Conservation (phyloP, 805 yeast genomes). For the Candida ascalaphidarum region DNA sequence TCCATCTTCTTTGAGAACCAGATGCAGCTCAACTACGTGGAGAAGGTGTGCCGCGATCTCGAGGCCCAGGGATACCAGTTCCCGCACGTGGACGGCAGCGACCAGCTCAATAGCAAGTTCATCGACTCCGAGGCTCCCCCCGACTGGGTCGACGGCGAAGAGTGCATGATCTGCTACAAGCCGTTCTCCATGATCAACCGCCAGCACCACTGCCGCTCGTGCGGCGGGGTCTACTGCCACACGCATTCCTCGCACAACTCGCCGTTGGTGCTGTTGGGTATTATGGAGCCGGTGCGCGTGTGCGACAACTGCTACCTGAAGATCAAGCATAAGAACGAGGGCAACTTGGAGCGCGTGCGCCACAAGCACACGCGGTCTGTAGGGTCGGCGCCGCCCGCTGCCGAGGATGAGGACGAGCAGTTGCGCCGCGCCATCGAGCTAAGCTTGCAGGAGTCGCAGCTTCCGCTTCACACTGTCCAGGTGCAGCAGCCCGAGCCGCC, state of each 20-base stretch:
- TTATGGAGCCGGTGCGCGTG: slow-evolving; percentile 82
- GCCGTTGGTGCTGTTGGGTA: slow-evolving; percentile 77
- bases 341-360: slow-evolving; percentile 2
- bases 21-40: slow-evolving; percentile 56
- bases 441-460: slow-evolving; percentile 52
- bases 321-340: slow-evolving; percentile 29
- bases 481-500: slow-evolving; percentile 14
- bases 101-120: slow-evolving; percentile 38
- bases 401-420: slow-evolving; percentile 65
- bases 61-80: slow-evolving; percentile 57
- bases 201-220: slow-evolving; percentile 93
- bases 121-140: slow-evolving; percentile 92
- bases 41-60: slow-evolving; percentile 51
- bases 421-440: slow-evolving; percentile 69
- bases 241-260: slow-evolving; percentile 68
- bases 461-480: slow-evolving; percentile 9
- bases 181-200: slow-evolving; percentile 76
- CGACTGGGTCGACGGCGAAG: slow-evolving; percentile 93
- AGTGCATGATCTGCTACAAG: slow-evolving; percentile 88
- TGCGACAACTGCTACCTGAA: slow-evolving; percentile 84
- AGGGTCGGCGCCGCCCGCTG: slow-evolving; percentile 6
- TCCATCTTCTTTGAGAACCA: slow-evolving; percentile 63
- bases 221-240: slow-evolving; percentile 92
- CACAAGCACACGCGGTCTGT: not conserved
- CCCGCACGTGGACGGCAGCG: slow-evolving; percentile 37